These are phyloP conservation scores for Secale cereale DNA, from an alignment of 176 grass and related monocot genomes.

Conservation along the genomic window DNA sequence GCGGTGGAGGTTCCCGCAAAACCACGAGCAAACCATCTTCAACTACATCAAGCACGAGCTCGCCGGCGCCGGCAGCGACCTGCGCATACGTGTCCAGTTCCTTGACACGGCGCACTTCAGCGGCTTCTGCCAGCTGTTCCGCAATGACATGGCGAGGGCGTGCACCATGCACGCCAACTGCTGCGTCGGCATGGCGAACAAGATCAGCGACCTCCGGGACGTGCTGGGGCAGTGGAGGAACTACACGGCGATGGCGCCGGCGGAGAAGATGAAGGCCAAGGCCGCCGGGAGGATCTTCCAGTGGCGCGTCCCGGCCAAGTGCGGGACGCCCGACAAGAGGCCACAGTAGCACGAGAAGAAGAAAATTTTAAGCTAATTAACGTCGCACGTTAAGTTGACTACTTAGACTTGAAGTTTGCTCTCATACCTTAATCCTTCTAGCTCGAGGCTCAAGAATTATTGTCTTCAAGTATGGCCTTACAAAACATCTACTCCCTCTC, in stretches of 20 bases:
- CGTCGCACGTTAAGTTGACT: neutral
- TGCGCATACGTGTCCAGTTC: conserved; percentile 36
- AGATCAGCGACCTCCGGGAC: conserved; percentile 43
- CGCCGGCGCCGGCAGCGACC: neutral
- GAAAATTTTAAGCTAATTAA: neutral
- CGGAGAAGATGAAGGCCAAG: conserved; percentile 8
- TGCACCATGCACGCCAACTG: conserved; percentile 62
- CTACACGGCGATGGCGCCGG: conserved; percentile 4
- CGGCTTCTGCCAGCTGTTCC: conserved; percentile 41
- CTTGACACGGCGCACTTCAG: conserved; percentile 35
- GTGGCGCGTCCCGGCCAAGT: conserved; percentile 26
- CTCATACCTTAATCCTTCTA: neutral
- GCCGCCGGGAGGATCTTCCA: neutral
- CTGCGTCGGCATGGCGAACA: conserved; percentile 40
- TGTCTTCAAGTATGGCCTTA: neutral
- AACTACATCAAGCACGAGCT: conserved; percentile 51
- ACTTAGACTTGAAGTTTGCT: neutral
- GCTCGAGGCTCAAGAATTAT: neutral
- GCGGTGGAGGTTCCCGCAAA: conserved; percentile 30
- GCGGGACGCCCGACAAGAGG: conserved; percentile 22
- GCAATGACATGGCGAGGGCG: conserved; percentile 26
- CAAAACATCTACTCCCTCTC: too few species aligned
- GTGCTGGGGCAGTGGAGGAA: conserved; percentile 42
- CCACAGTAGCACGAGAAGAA: neutral
- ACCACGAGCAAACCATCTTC: conserved; percentile 51